Base-by-base conservation (phyloP, 2,329 filamentous ascomycete genomes). In the Ascosphaera aggregata region DNA sequence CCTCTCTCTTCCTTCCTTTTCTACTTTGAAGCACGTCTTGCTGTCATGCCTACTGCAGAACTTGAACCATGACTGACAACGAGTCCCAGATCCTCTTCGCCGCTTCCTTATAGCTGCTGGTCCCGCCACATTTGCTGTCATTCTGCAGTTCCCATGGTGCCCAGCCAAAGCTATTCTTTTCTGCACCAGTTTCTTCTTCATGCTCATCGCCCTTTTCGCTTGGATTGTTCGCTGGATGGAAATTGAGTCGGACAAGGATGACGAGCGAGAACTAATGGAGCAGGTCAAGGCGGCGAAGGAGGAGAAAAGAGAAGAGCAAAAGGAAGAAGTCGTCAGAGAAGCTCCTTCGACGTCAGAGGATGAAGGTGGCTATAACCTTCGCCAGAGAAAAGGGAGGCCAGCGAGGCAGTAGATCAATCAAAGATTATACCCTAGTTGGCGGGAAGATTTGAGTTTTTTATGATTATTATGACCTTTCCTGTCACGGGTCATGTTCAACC, bases 221-320 rank as follows among this genome's bases (percentile, higher is more conserved):
- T 18, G n/a, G 34, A 5, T 35, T 15, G 34, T 18, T 7, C 7
- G 34, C 5, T 16, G n/a, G 34, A 35, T 35, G 34, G 18, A 35
- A 15, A 35, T 16, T 18, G 34, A 16, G 34, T 35, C 34, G 9
- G 34, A 35, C 7, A 35, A 35, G 34, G 34, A 35, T 16, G 34
- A 35, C 34, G 9, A 35, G 34, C 7, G 16, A 18, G 34, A 35
- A 15, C 18, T 35, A 5, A 15, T 15, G n/a, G 34, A 35, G 34
- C 34, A 35, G 7, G 34, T 15, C 9, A 40, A 15, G 37, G 13
- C 15, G 18, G 16, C 27, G 39, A 27, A 37, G 39, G 30, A 37
- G 22, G 11, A 27, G 35, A 27, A 38, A 20, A 17, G 17, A 24
- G n/a, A 31, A 37, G 39, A 38, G 41, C 42, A 43, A 39, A 31